These are phyloP conservation scores for Cladosporium phlei DNA, from an alignment of 2,329 filamentous ascomycete species.

Conservation along the genomic window DNA sequence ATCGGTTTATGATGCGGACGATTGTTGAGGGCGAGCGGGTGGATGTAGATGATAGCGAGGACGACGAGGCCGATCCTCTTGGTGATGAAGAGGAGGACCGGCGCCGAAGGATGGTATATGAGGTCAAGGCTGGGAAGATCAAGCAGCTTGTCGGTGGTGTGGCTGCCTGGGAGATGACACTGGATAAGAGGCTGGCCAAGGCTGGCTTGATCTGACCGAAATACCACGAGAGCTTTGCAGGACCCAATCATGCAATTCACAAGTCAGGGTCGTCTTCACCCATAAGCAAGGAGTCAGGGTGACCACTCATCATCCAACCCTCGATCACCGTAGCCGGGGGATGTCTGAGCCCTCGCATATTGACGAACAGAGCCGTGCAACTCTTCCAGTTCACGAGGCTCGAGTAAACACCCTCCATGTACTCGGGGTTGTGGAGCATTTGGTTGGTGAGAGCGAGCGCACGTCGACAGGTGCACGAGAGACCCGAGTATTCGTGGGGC, in stretches of 20 bases:
- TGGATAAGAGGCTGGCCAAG: conserved; percentile 14
- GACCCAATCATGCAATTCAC: too few relatives aligned
- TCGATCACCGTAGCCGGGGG: too few relatives aligned
- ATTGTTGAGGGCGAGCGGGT: conserved; percentile 59
- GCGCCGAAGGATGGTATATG: conserved; percentile 9
- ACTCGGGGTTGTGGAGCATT: not conserved
- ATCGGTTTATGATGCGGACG: conserved; percentile 72
- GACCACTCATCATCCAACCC: too few relatives aligned
- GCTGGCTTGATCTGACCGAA: conserved; percentile 6
- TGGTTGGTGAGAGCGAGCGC: not conserved
- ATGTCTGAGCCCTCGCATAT: too few relatives aligned
- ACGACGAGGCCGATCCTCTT: not conserved
- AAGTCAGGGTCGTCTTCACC: too few relatives aligned
- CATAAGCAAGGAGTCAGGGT: too few relatives aligned
- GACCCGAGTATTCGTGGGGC: not conserved
- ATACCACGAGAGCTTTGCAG: too few relatives aligned
- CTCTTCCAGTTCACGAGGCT: too few relatives aligned
- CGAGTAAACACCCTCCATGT: too few relatives aligned
- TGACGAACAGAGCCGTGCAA: too few relatives aligned
- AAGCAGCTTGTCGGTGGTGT: conserved; percentile 10
- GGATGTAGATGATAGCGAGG: conserved; percentile 7
- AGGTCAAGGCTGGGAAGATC: conserved; percentile 11
- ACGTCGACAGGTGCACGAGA: not conserved
- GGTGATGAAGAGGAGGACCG: not conserved
- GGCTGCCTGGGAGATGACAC: conserved; percentile 8